phyloP scores from a whole-genome alignment of 352 stramenopile species.

The Pythium rishiriense region DNA sequence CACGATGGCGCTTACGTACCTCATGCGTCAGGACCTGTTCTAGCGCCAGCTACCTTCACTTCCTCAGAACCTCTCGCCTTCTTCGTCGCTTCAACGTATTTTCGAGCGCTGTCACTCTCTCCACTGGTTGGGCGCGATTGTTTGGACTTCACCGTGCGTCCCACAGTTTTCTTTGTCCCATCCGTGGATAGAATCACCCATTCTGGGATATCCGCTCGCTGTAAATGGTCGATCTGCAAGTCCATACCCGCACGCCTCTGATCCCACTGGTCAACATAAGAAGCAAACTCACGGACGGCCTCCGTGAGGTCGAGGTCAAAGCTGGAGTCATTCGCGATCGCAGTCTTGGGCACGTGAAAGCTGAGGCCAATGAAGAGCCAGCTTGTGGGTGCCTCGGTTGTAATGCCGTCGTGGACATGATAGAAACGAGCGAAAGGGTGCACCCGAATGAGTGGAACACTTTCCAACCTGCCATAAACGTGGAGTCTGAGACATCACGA shows the following conservation, averaged over 20 bases:
- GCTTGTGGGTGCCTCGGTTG: slow-evolving; percentile 40
- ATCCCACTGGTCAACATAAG: slow-evolving; percentile 76
- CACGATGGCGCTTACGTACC: slow-evolving; percentile 2
- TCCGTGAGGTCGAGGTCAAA: slow-evolving; percentile 65
- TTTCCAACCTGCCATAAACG: slow-evolving; percentile 47
- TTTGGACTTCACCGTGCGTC: slow-evolving; percentile 10
- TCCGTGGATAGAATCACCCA: slow-evolving; percentile 58
- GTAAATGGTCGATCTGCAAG: slow-evolving; percentile 76
- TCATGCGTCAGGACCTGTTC: slow-evolving; percentile 1
- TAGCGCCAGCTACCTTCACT: neutral
- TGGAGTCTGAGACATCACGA: neutral
- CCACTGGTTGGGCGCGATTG: slow-evolving; percentile 2
- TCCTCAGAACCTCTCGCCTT: slow-evolving; percentile 8
- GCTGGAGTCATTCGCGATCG: slow-evolving; percentile 5
- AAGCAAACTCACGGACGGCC: slow-evolving; percentile 77
- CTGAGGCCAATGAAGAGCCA: slow-evolving; percentile 80
- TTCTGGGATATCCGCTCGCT: slow-evolving; percentile 45
- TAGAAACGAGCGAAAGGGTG: slow-evolving; percentile 86
- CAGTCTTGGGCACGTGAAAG: slow-evolving; percentile 49
- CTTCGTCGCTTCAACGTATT: slow-evolving; percentile 11
- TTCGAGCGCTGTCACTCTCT: neutral
- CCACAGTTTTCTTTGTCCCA: slow-evolving; percentile 10
- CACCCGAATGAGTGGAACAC: slow-evolving; percentile 53
- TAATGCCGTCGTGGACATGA: slow-evolving; percentile 39
- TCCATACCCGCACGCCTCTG: slow-evolving; percentile 77